phyloP scores from a whole-genome alignment of 2,329 filamentous ascomycete species.

The Dactylellina parvicollis region DNA sequence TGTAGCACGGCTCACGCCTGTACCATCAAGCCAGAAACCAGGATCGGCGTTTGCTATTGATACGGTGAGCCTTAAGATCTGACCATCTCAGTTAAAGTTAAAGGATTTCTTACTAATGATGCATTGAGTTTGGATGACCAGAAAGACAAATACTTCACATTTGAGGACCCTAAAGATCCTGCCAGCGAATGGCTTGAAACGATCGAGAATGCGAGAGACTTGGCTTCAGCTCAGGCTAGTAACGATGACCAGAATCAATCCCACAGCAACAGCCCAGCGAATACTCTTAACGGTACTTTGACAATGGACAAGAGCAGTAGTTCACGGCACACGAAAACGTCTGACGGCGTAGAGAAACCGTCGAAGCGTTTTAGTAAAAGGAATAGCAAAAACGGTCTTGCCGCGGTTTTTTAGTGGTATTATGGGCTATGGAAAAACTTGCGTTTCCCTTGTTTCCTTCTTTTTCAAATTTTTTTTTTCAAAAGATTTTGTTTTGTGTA shows the following conservation, averaged over 20 bases:
- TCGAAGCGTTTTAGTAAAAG: conserved; percentile 83
- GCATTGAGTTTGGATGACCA: conserved; percentile 62
- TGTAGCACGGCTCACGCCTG: conserved; percentile 79
- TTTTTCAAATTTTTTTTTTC: too few species aligned
- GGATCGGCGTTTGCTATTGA: conserved; percentile 78
- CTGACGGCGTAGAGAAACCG: conserved; percentile 59
- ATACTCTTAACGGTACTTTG: conserved; percentile 71
- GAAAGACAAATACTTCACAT: conserved; percentile 89
- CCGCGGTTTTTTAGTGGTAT: conserved; percentile 87
- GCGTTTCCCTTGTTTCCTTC: too few species aligned
- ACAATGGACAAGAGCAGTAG: conserved; percentile 67
- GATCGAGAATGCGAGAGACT: conserved; percentile 84
- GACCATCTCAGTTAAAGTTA: conserved; percentile 37
- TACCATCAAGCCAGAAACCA: conserved; percentile 74
- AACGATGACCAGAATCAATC: conserved; percentile 40
- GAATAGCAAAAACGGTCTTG: conserved; percentile 92
- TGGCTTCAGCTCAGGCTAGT: conserved; percentile 69
- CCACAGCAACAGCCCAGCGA: conserved; percentile 70
- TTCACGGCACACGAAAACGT: conserved; percentile 67
- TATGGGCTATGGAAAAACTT: too few species aligned
- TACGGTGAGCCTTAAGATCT: conserved; percentile 74
- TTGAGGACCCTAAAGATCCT: conserved; percentile 87
- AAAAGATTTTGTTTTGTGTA: too few species aligned
- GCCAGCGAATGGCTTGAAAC: conserved; percentile 93
- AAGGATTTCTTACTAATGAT: conserved; percentile 38